These are phyloP conservation scores for Escovopsis weberi DNA, from an alignment of 2,329 filamentous ascomycete genomes.

Conservation along the genomic window DNA sequence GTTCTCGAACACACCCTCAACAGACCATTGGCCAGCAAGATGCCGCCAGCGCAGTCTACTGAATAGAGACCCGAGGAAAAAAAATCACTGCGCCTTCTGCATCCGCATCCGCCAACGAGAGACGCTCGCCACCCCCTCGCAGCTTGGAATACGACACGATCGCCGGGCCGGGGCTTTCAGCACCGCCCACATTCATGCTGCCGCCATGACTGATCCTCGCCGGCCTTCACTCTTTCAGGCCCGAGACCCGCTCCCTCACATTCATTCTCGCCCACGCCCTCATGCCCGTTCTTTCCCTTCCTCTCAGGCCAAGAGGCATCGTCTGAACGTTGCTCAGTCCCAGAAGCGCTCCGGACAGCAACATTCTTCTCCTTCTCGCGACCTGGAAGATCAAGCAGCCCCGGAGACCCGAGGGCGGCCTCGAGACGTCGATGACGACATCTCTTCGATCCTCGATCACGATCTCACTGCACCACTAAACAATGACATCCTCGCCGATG, in stretches of 20 bases:
- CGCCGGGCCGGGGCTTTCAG: conserved; percentile 6
- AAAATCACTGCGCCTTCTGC: conserved; percentile 7
- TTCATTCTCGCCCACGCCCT: conserved; percentile 9
- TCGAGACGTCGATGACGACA: conserved; percentile 5
- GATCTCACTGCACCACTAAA: conserved; percentile 6
- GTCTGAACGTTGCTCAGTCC: no score
- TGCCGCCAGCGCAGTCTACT: conserved; percentile 1
- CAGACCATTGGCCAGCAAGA: conserved; percentile 3
- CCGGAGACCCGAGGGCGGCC: conserved; percentile 7
- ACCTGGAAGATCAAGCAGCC: conserved; percentile 10
- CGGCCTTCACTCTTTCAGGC: conserved; percentile 25
- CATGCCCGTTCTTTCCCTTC: conserved; percentile 2
- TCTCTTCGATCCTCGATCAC: not conserved
- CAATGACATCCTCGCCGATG: conserved; percentile 5
- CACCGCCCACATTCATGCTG: conserved; percentile 13
- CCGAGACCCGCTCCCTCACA: conserved; percentile 13
- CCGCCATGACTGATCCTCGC: conserved; percentile 20
- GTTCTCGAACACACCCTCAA: not conserved
- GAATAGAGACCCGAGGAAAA: conserved; percentile 4
- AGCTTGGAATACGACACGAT: conserved; percentile 10
- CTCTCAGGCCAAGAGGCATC: no score
- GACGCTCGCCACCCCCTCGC: conserved; percentile 3
- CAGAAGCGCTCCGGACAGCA: conserved; percentile 1
- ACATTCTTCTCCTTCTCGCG: not conserved
- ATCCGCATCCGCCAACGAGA: conserved; percentile 6